Evolutionary conservation across 208 protist genomes (phyloP).

Genomic region (Trypanosoma scelopori): DNA sequence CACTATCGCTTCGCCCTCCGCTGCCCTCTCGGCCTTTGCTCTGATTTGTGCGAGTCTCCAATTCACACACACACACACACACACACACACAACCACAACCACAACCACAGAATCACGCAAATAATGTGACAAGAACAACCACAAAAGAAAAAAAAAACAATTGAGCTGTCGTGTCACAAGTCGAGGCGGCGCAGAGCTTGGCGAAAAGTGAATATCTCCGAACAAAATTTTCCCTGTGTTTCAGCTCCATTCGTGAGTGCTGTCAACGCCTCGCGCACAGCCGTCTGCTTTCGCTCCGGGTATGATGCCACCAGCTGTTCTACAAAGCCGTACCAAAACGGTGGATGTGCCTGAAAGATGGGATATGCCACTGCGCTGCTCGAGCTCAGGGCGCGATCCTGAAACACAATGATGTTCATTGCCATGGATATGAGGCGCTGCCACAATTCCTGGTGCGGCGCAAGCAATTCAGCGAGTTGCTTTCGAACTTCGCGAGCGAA

Average conservation of each 20-base stretch:
- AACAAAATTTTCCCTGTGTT: constrained; percentile 78
- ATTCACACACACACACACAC: too few relatives aligned
- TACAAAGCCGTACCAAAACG: constrained; percentile 79
- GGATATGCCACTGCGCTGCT: constrained; percentile 76
- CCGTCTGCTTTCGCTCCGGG: constrained; percentile 56
- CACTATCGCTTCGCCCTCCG: too few relatives aligned
- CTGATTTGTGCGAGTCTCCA: too few relatives aligned
- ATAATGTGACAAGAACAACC: too few relatives aligned
- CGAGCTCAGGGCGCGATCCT: constrained; percentile 70
- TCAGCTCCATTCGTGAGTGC: constrained; percentile 57
- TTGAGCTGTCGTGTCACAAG: neutral
- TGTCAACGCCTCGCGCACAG: constrained; percentile 70
- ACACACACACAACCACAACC: too few relatives aligned
- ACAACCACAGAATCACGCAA: too few relatives aligned
- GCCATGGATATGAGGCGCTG: constrained; percentile 60
- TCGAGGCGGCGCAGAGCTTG: constrained; percentile 60
- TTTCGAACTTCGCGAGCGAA: constrained; percentile 39
- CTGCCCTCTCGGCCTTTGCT: too few relatives aligned
- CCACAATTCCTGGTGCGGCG: constrained; percentile 72
- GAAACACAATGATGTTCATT: constrained; percentile 84
- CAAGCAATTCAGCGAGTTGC: constrained; percentile 55
- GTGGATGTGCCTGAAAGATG: constrained; percentile 82
- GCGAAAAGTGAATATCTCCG: constrained; percentile 77
- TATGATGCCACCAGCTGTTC: constrained; percentile 68
- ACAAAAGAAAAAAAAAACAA: too few relatives aligned